These are phyloP conservation scores for Cylindrodendrum hubeiense DNA, from an alignment of 2,329 filamentous ascomycete genomes.

Conservation along the genomic window DNA sequence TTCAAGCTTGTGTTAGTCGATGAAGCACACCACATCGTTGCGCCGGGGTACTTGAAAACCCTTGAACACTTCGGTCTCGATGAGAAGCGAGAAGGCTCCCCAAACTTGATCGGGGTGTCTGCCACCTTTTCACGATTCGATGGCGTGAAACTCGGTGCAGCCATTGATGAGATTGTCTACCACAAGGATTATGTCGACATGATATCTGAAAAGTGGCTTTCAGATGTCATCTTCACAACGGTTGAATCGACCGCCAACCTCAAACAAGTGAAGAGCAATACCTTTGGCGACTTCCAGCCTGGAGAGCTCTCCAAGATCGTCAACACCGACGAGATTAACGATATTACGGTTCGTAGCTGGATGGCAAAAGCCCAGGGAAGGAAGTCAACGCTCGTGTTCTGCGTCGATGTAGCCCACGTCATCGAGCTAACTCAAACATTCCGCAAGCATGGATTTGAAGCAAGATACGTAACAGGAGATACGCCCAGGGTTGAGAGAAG, in stretches of 20 bases:
- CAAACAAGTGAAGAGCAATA: constrained; percentile 72
- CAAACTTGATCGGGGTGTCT: constrained; percentile 88
- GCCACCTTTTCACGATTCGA: constrained; percentile 85
- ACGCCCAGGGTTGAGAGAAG: constrained; percentile 78
- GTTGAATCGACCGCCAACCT: constrained; percentile 87
- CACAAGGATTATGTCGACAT: constrained; percentile 80
- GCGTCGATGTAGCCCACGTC: constrained; percentile 90
- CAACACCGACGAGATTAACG: constrained; percentile 85
- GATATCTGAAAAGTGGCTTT: constrained; percentile 91
- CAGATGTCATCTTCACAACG: constrained; percentile 93
- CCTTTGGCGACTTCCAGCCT: constrained; percentile 81
- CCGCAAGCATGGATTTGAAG: constrained; percentile 82
- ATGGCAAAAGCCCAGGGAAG: constrained; percentile 78
- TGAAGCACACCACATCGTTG: constrained; percentile 96
- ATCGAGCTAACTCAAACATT: constrained; percentile 80
- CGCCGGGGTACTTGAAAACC: constrained; percentile 79
- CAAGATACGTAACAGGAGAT: constrained; percentile 86
- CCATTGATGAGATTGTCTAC: constrained; percentile 96
- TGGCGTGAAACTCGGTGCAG: constrained; percentile 82
- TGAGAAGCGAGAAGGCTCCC: constrained; percentile 55
- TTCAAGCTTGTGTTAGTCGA: constrained; percentile 97
- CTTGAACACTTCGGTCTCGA: constrained; percentile 84
- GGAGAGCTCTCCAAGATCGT: constrained; percentile 84
- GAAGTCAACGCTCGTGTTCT: constrained; percentile 92
- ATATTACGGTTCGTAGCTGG: constrained; percentile 89